A percentile compares a stretch with the other conserved stretches of the same genome.
phyloP scores from a whole-genome alignment of 768 basidiomycete genomes.

The Psilocybe cubensis region DNA sequence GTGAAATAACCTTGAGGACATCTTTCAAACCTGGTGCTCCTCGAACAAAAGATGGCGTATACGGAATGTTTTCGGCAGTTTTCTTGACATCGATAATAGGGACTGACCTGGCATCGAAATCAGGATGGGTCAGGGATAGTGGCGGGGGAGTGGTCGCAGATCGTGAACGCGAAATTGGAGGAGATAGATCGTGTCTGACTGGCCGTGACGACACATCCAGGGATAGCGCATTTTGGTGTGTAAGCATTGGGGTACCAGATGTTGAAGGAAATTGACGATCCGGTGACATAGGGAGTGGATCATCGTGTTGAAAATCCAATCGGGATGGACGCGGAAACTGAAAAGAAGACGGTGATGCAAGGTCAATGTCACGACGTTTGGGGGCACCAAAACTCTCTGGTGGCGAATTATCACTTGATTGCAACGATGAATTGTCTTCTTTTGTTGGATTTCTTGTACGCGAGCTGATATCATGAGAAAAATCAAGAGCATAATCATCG shows the following conservation, averaged over 20 bases:
- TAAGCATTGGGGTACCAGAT: conserved; percentile 16
- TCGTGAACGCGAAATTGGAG: conserved; percentile 42
- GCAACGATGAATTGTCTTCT: conserved; percentile 13
- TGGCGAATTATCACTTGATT: conserved; percentile 23
- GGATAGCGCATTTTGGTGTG: conserved; percentile 63
- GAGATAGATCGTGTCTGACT: conserved; percentile 26
- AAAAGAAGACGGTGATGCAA: conserved; percentile 41
- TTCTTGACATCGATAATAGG: conserved; percentile 10
- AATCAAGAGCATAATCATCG: background rate
- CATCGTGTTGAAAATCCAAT: conserved; percentile 1
- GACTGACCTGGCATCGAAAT: conserved; percentile 1
- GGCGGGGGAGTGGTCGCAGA: conserved; percentile 47
- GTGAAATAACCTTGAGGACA: conserved; percentile 60
- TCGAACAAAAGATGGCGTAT: conserved; percentile 14
- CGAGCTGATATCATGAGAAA: background rate
- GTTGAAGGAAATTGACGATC: background rate
- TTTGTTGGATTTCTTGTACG: background rate
- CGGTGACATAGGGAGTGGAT: background rate
- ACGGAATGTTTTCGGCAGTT: conserved; percentile 6
- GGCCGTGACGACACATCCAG: conserved; percentile 46
- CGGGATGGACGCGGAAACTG: conserved; percentile 38
- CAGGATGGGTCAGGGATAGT: conserved; percentile 1
- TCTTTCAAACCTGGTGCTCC: conserved; percentile 69
- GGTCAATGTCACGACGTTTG: conserved; percentile 25
- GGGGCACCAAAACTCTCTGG: background rate